phyloP scores from a whole-genome alignment of 352 stramenopile genomes.

The Phytophthora quininea region DNA sequence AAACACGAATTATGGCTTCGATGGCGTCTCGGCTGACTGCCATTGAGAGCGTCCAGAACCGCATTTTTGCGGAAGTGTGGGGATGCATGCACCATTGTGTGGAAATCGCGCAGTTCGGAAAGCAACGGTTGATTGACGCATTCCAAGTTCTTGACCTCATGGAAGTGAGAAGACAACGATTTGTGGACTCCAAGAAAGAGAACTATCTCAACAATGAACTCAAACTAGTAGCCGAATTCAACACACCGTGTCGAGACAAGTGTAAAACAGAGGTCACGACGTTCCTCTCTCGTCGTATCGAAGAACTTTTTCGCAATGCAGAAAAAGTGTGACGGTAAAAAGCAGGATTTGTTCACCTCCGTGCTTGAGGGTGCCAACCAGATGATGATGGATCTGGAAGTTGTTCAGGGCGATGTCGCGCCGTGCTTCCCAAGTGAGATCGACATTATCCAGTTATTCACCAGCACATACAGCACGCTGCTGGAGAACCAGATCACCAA shows the following conservation, averaged over 20 bases:
- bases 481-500: conserved; percentile 72
- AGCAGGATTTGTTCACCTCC: conserved; percentile 63
- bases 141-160: conserved; percentile 84
- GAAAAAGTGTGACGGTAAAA: conserved; percentile 53
- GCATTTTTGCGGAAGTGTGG: conserved; percentile 77
- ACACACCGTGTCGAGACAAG: conserved; percentile 49
- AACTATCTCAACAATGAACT: conserved; percentile 71
- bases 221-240: conserved; percentile 48
- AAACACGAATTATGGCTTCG: conserved; percentile 68
- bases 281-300: conserved; percentile 53
- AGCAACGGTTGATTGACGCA: conserved; percentile 63
- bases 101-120: conserved; percentile 80
- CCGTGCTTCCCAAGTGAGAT: conserved; percentile 76
- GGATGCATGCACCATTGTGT: conserved; percentile 85
- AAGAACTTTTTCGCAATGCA: conserved; percentile 69
- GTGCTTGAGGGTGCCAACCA: conserved; percentile 74
- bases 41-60: conserved; percentile 62
- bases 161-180: conserved; percentile 62
- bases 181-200: conserved; percentile 60
- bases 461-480: conserved; percentile 75
- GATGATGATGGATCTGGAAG: conserved; percentile 79
- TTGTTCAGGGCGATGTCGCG: conserved; percentile 76
- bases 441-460: conserved; percentile 83
- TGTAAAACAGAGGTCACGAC: conserved; percentile 72
- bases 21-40: conserved; percentile 68